Base-by-base conservation (phyloP, 768 basidiomycete species). In the Flagelloscypha sp. region DNA sequence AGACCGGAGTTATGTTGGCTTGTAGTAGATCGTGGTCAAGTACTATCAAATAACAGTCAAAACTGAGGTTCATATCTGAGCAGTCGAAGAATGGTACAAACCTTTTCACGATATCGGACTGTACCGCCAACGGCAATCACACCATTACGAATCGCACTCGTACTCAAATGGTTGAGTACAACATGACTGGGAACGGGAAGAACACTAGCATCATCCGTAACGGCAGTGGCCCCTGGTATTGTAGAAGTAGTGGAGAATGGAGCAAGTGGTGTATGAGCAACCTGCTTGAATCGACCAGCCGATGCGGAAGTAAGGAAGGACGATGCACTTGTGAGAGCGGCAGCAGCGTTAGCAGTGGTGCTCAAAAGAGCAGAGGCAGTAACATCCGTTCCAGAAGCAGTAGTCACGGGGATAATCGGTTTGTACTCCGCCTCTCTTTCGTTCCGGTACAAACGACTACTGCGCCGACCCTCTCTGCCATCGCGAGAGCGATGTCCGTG, bases 171-270 rank as follows among this genome's bases (percentile, higher is more conserved):
- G 48, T 95, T 90, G 44, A 98, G 63, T 16, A 97, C 89, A 24
- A 89, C 88, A 62, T 97, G 93, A 24, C 79, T 84, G 15, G 93
- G 93, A 15, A 95, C 88, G 11, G 94, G 84, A 43, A 98, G 58
- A 38, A 98, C 89, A 31, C 81, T 83, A 34, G 76, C 84, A 51
- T 98, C 93, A 57, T 98, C 93, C 12, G 78, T 74, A 49, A 80
- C 45, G n/a, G 70, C 62, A 0, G n/a, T n/a, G n/a, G n/a, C n/a
- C n/a, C n/a, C n/a, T n/a, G n/a, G n/a, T n/a, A 50, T 35, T 58
- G 56, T n/a, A n/a, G n/a, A n/a, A n/a, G n/a, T n/a, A n/a, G n/a
- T n/a, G n/a, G n/a, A n/a, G n/a, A n/a, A n/a, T n/a, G n/a, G n/a
- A n/a, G n/a, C n/a, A n/a, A n/a, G n/a, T n/a, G n/a, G n/a, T n/a